These are phyloP conservation scores for Daldinia childiae DNA, from an alignment of 495 filamentous ascomycete genomes.

Conservation along the genomic window DNA sequence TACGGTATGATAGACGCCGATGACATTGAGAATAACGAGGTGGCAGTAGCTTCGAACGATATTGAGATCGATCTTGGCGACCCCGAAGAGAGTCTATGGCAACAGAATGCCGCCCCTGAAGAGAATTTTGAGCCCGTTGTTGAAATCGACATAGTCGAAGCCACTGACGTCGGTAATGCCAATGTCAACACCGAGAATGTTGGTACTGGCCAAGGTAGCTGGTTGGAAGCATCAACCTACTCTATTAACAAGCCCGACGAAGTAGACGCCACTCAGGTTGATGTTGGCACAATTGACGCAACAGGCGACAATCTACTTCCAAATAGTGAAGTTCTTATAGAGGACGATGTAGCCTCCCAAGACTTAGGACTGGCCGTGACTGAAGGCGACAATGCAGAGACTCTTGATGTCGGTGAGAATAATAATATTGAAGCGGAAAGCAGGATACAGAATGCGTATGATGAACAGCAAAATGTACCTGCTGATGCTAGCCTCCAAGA, in stretches of 20 bases:
- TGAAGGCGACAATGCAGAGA: conserved; percentile 1
- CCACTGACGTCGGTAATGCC: conserved; percentile 25
- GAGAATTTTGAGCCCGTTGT: conserved; percentile 43
- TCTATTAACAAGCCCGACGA: conserved; percentile 12
- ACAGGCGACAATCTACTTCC: neutral
- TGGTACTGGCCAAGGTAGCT: conserved; percentile 33
- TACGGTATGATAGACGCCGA: conserved; percentile 54
- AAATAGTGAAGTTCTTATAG: neutral
- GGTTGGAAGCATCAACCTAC: conserved; percentile 41
- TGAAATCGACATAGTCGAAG: conserved; percentile 44
- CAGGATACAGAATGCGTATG: neutral
- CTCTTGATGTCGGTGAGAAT: neutral
- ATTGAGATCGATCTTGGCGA: conserved; percentile 45
- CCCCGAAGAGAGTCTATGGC: conserved; percentile 33
- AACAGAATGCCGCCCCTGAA: conserved; percentile 37
- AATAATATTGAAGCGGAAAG: neutral
- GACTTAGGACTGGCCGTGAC: conserved; percentile 7
- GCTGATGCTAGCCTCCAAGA: neutral
- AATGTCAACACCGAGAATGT: conserved; percentile 14
- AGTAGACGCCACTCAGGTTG: neutral
- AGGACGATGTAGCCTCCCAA: conserved; percentile 9
- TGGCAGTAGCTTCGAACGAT: conserved; percentile 34
- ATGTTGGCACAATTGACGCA: conserved; percentile 1
- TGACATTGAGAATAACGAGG: conserved; percentile 46
- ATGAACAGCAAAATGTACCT: conserved; percentile 10